A percentile compares a stretch with the other conserved stretches of the same genome.
These are phyloP conservation scores for Xerocomellus dryophilus DNA, from an alignment of 768 basidiomycete species.

Conservation along the genomic window DNA sequence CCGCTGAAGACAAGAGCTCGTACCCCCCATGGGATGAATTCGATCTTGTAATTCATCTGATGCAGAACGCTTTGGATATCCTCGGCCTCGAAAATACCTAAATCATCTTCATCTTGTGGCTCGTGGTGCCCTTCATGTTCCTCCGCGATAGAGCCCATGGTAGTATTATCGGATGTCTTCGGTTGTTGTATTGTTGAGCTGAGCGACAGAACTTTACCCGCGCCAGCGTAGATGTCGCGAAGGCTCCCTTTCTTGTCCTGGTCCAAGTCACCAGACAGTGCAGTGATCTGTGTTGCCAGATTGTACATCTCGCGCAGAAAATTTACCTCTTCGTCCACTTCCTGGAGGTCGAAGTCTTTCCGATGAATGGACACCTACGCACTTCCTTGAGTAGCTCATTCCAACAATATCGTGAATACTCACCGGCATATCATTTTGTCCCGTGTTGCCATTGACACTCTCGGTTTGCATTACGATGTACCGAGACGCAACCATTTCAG, in stretches of 20 bases:
- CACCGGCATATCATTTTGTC: neutral
- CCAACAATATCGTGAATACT: neutral
- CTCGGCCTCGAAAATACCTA: neutral
- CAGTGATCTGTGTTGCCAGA: neutral
- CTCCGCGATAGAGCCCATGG: no score
- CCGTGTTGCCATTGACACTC: no score
- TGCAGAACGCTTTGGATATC: neutral
- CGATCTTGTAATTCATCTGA: neutral
- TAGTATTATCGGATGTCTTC: no score
- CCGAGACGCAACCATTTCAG: neutral
- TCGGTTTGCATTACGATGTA: constrained; percentile 6
- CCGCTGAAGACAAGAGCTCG: neutral
- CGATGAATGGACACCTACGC: constrained; percentile 3
- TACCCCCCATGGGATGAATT: neutral
- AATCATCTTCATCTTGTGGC: neutral
- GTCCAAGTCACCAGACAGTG: neutral
- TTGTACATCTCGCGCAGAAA: constrained; percentile 17
- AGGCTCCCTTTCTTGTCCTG: neutral
- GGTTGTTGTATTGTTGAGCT: neutral
- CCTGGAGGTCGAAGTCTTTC: neutral
- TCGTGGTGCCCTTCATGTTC: neutral
- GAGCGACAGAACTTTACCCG: neutral
- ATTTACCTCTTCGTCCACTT: neutral
- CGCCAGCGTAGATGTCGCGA: neutral
- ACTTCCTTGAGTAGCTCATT: neutral